phyloP scores from a whole-genome alignment of 1,284 basidiomycete species.

The Ustilago hordei region DNA sequence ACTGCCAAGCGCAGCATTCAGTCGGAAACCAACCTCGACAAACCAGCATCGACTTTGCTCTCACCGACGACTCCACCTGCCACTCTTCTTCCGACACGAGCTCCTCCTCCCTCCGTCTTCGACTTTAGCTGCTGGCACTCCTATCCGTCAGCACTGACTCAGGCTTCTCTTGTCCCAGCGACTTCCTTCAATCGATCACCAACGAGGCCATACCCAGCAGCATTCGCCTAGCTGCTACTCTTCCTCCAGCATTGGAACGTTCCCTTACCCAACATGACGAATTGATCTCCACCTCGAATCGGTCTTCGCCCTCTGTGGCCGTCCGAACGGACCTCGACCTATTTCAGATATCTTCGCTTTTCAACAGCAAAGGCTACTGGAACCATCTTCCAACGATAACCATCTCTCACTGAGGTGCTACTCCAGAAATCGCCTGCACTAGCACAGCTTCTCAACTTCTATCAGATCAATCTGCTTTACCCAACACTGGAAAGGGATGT shows the following conservation, averaged over 20 bases:
- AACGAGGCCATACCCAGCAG: constrained; percentile 11
- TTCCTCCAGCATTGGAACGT: constrained; percentile 28
- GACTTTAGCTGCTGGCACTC: not conserved
- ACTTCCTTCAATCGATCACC: not conserved
- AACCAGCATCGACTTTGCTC: not conserved
- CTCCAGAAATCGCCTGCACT: not conserved
- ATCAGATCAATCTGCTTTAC: not conserved
- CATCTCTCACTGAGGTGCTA: not conserved
- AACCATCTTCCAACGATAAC: not conserved
- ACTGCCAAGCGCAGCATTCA: not conserved
- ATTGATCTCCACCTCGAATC: constrained; percentile 34
- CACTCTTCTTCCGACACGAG: not conserved
- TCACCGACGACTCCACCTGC: not conserved
- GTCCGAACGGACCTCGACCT: constrained; percentile 40
- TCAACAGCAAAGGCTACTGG: not conserved
- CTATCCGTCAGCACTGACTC: not conserved
- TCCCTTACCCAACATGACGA: constrained; percentile 22
- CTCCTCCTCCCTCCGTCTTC: not conserved
- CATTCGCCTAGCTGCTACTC: constrained; percentile 12
- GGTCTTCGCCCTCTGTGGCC: constrained; percentile 45
- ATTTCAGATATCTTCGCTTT: constrained; percentile 8
- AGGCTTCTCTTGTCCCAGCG: not conserved
- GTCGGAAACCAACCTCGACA: not conserved
- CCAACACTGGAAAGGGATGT: constrained; percentile 15
- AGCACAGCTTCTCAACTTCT: not conserved